Evolutionary conservation across 2,329 filamentous ascomycete species (phyloP).

Genomic region (Fusarium keratoplasticum): DNA sequence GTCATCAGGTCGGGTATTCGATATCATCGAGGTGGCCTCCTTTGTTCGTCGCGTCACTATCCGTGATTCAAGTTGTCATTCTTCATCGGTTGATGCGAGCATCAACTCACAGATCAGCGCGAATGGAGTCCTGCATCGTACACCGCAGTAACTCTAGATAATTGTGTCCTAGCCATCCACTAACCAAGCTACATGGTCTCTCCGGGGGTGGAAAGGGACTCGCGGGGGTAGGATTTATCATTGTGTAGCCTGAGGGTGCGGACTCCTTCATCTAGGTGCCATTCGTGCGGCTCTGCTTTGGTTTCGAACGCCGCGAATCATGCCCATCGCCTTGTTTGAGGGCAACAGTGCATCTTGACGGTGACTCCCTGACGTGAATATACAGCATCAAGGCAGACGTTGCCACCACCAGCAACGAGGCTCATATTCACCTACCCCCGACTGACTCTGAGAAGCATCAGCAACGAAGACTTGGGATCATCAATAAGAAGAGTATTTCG

Average conservation of each 20-base stretch:
- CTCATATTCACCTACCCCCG: neutral
- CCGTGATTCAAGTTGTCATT: neutral
- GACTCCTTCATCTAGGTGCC: neutral
- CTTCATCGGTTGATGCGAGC: neutral
- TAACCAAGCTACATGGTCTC: neutral
- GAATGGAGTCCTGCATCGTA: neutral
- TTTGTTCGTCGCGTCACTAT: neutral
- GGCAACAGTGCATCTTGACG: neutral
- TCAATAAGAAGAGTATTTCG: neutral
- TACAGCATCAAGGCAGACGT: neutral
- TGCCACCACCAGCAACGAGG: neutral
- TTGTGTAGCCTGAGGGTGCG: neutral
- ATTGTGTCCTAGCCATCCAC: neutral
- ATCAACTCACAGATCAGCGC: neutral
- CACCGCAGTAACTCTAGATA: neutral
- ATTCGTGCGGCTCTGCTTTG: neutral
- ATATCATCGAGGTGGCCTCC: neutral
- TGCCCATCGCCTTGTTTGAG: neutral
- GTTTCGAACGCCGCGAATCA: neutral
- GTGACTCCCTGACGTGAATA: neutral
- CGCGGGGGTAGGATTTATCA: neutral
- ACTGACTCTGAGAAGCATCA: neutral
- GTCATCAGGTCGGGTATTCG: neutral
- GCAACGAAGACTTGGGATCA: neutral
- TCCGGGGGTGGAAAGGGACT: neutral